Evolutionary conservation across 805 yeast genomes (phyloP), one percentile per base, ranked within the genome.

Genomic region (Cyberlindnera samutprakarnensis): DNA sequence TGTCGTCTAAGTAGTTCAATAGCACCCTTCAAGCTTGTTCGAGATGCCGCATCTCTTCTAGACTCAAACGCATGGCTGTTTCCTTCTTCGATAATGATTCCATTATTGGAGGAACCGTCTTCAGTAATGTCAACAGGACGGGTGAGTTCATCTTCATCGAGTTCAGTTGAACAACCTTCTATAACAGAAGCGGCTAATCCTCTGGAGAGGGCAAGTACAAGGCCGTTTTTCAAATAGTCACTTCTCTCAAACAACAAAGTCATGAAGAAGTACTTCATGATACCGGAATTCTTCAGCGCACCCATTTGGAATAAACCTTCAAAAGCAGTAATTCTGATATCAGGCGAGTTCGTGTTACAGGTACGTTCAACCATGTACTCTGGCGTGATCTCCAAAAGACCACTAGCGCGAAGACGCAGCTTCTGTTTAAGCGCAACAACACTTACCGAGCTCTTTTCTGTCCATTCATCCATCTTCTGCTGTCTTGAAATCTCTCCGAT

Each of bases 391-490:
- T 62, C 57, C 15, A 71, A 61, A 8, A 75, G 54, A 0, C 86
- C 85, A 14, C 61, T 59, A 10, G 68, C 54, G 0, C 80, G 75
- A 25, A 92, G 57, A 23, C 62, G 54, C 25, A 82, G 65, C 41
- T 79, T 82, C 41, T 73, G 78, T 24, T 59, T 55, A 15, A 87
- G 44, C 18, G 87, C 72, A 5, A 72, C 60, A 18, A 64, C 56
- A 13, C 87, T 66, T 24, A 83, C 61, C 23, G 66, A 40, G 36
- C 68, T 53, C 32, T 75, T 78, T 39, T 71, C 75, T 0, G 95
- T 78, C 94, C 94, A 86, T 26, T 72, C 76, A 48, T 90, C 97
- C 59, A 92, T 67, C 39, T 87, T 75, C 43, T 76, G 74, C 38
- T 77, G 69, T 37, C 96, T 68, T 34, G 78, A 74, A 28, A 92